Evolutionary conservation across 176 grass and related monocot species (phyloP).

Genomic region (Zoysia japonica): DNA sequence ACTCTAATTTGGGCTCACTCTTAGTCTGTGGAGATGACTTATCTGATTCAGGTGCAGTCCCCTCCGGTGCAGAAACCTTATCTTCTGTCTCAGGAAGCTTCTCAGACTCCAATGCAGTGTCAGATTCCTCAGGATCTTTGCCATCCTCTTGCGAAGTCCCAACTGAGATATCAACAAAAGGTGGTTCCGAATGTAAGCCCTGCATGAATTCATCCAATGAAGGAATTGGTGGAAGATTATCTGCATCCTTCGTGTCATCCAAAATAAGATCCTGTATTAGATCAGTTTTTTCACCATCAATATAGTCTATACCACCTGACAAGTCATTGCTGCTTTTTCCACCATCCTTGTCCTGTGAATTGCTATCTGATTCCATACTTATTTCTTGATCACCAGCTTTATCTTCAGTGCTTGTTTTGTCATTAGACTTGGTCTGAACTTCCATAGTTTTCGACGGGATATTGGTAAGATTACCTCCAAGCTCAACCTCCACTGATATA

Average conservation of each 20-base stretch:
- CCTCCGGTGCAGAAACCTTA: constrained; percentile 38
- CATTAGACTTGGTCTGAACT: constrained; percentile 47
- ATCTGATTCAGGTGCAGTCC: constrained; percentile 35
- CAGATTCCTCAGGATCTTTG: constrained; percentile 45
- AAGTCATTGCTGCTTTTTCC: constrained; percentile 46
- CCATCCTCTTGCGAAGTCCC: constrained; percentile 51
- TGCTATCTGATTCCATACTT: constrained; percentile 49
- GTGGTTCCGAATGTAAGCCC: constrained; percentile 88
- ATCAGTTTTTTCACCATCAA: constrained; percentile 70
- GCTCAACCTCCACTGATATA: constrained; percentile 76
- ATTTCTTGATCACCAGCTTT: constrained; percentile 37
- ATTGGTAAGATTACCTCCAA: constrained; percentile 59
- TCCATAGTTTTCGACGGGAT: constrained; percentile 47
- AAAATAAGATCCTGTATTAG: constrained; percentile 95
- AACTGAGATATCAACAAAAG: constrained; percentile 74
- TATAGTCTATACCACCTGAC: constrained; percentile 48
- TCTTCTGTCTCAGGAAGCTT: constrained; percentile 42
- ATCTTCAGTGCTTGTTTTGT: constrained; percentile 36
- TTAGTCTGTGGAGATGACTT: constrained; percentile 43
- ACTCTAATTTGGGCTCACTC: constrained; percentile 42
- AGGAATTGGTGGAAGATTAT: constrained; percentile 75
- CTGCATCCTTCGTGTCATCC: constrained; percentile 75
- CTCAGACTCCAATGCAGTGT: constrained; percentile 37
- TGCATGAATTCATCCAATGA: constrained; percentile 97
- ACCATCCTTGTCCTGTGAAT: constrained; percentile 41